Evolutionary conservation across 1,284 basidiomycete genomes (phyloP).

Genomic region (Cutaneotrichosporon cutaneum): DNA sequence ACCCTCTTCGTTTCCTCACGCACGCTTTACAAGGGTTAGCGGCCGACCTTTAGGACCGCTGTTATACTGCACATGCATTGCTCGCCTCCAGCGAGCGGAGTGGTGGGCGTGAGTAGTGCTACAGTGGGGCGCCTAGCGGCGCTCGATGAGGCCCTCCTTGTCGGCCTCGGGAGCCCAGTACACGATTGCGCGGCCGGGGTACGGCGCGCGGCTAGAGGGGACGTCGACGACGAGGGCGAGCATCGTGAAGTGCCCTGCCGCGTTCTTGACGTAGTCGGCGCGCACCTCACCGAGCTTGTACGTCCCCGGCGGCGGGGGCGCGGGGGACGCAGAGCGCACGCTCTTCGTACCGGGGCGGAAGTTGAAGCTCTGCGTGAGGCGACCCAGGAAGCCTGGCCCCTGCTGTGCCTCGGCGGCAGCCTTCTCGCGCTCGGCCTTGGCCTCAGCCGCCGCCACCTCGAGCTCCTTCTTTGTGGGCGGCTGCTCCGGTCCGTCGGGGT

Average conservation of each 20-base stretch:
- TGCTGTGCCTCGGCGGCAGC: slow-evolving; percentile 11
- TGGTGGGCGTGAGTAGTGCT: slow-evolving; percentile 3
- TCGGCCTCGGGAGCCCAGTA: slow-evolving; percentile 48
- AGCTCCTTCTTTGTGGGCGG: background rate
- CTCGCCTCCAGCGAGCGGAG: slow-evolving; percentile 5
- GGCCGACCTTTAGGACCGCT: background rate
- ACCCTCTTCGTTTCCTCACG: background rate
- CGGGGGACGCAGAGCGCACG: slow-evolving; percentile 14
- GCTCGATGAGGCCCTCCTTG: slow-evolving; percentile 42
- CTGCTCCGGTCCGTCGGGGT: slow-evolving; percentile 13
- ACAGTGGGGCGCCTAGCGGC: slow-evolving; percentile 14
- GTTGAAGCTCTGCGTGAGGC: slow-evolving; percentile 8
- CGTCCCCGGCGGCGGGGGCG: slow-evolving; percentile 47
- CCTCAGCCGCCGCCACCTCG: background rate
- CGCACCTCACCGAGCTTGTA: slow-evolving; percentile 51
- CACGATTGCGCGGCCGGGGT: slow-evolving; percentile 47
- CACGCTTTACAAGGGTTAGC: background rate
- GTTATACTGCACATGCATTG: slow-evolving; percentile 6
- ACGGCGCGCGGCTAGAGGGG: slow-evolving; percentile 37
- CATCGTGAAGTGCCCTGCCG: slow-evolving; percentile 42
- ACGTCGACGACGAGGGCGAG: slow-evolving; percentile 50
- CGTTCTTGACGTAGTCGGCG: slow-evolving; percentile 53
- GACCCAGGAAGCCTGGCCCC: slow-evolving; percentile 17
- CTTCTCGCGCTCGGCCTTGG: slow-evolving; percentile 1
- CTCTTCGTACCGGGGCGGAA: slow-evolving; percentile 4